Conservation (phyloP, 2,329 filamentous ascomycete species). For the Colletotrichum tanaceti region DNA sequence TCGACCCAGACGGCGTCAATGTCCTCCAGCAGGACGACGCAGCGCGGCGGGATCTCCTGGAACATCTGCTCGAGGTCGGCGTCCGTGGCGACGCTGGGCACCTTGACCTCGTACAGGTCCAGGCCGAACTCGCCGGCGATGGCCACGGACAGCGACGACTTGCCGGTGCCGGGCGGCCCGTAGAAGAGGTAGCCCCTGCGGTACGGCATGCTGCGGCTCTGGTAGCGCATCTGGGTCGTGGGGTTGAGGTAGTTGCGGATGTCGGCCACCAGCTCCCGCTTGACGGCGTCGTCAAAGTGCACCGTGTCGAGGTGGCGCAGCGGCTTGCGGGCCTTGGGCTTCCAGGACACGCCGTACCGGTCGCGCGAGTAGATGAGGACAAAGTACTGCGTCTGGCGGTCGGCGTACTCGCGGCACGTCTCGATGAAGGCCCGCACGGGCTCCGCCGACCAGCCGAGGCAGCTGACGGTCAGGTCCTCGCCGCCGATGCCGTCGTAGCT, state of each 20-base stretch:
- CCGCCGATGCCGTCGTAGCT: slow-evolving; percentile 59
- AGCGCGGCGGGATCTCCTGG: slow-evolving; percentile 62
- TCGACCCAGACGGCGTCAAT: slow-evolving; percentile 59
- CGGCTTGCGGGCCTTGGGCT: slow-evolving; percentile 60
- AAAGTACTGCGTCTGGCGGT: slow-evolving; percentile 61
- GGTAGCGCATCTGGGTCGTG: slow-evolving; percentile 67
- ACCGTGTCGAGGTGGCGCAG: slow-evolving; percentile 63
- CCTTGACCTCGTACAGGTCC: slow-evolving; percentile 61
- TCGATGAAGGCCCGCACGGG: slow-evolving; percentile 61
- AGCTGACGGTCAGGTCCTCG: slow-evolving; percentile 61
- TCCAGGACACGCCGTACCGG: slow-evolving; percentile 60
- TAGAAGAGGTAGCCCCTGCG: slow-evolving; percentile 70
- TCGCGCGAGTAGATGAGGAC: slow-evolving; percentile 61
- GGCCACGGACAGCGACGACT: slow-evolving; percentile 66
- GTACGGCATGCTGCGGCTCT: slow-evolving; percentile 63
- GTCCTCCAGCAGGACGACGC: slow-evolving; percentile 66
- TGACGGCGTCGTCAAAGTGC: slow-evolving; percentile 60
- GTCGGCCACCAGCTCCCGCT: slow-evolving; percentile 60
- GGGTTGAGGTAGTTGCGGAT: slow-evolving; percentile 65
- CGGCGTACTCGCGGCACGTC: slow-evolving; percentile 60
- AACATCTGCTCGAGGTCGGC: slow-evolving; percentile 64
- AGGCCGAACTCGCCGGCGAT: slow-evolving; percentile 63
- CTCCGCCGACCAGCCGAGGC: slow-evolving; percentile 62
- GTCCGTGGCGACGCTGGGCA: slow-evolving; percentile 62
- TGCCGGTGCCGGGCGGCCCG: slow-evolving; percentile 71